Conservation (phyloP, 352 stramenopile genomes). For the Phytopythium litorale region DNA sequence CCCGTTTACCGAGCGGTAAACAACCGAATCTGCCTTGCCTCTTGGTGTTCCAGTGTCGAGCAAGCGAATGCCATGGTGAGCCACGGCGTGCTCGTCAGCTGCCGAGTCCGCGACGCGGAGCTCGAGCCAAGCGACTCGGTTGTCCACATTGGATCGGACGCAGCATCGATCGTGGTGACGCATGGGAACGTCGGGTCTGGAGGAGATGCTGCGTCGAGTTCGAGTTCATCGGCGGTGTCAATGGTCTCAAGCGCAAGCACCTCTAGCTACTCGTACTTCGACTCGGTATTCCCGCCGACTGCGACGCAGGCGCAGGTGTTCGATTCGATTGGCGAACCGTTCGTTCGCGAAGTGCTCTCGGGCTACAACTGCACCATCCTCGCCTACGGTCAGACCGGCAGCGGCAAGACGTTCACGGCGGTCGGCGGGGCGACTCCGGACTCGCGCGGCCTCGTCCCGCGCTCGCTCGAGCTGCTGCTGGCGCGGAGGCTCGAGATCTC, state of each 20-base stretch:
- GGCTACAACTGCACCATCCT: conserved; percentile 77
- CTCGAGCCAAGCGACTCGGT: not conserved
- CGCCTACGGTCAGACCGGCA: conserved; percentile 67
- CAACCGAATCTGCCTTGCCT: not conserved
- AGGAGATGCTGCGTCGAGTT: not conserved
- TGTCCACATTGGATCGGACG: not conserved
- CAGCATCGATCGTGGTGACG: conserved; percentile 8
- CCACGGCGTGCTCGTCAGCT: conserved; percentile 58
- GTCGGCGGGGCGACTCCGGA: conserved; percentile 23
- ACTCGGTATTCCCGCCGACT: conserved; percentile 34
- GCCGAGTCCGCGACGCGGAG: conserved; percentile 31
- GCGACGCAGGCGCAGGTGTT: conserved; percentile 48
- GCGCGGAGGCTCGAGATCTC: conserved; percentile 13
- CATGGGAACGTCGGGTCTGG: not conserved
- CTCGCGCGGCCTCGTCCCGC: conserved; percentile 31
- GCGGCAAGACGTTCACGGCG: conserved; percentile 64
- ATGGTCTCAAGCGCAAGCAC: not conserved
- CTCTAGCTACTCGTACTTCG: conserved; percentile 31
- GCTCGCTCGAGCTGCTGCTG: conserved; percentile 34
- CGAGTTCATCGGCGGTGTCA: not conserved
- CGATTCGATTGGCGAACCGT: conserved; percentile 33
- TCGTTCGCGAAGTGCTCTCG: conserved; percentile 44
- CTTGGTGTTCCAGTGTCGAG: not conserved
- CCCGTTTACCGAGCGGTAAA: not conserved
- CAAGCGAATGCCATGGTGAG: conserved; percentile 17